Evolutionary conservation across 2,329 filamentous ascomycete species (phyloP).

Genomic region (Xylaria sp.): DNA sequence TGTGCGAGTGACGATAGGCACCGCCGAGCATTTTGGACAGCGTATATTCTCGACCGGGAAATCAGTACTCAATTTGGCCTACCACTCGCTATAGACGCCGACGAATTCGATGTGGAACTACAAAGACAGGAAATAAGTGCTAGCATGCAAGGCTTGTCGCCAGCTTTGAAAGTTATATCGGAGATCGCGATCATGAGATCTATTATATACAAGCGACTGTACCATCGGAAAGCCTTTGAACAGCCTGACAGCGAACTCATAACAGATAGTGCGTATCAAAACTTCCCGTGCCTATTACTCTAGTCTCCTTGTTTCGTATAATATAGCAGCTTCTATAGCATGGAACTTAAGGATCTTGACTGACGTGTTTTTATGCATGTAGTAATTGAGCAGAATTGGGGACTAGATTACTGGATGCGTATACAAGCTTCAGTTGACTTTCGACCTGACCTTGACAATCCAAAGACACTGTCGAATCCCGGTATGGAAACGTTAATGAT

Average conservation of each 20-base stretch:
- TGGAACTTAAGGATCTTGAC: neutral
- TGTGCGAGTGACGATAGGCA: slow-evolving; percentile 9
- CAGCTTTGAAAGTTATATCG: neutral
- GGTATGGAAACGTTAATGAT: slow-evolving; percentile 9
- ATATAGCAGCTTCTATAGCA: no score
- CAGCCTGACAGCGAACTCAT: slow-evolving; percentile 6
- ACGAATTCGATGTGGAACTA: slow-evolving; percentile 16
- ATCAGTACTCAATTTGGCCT: slow-evolving; percentile 17
- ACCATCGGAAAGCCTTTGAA: slow-evolving; percentile 18
- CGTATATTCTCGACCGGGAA: slow-evolving; percentile 21
- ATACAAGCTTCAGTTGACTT: neutral
- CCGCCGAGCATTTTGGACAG: slow-evolving; percentile 27
- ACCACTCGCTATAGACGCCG: slow-evolving; percentile 10
- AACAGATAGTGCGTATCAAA: neutral
- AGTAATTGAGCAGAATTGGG: slow-evolving; percentile 24
- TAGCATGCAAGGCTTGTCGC: slow-evolving; percentile 14
- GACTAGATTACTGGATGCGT: slow-evolving; percentile 15
- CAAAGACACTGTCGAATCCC: neutral
- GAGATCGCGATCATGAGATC: slow-evolving; percentile 18
- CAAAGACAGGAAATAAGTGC: neutral
- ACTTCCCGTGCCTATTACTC: neutral
- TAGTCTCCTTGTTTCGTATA: neutral
- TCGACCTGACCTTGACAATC: slow-evolving; percentile 14
- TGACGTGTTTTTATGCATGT: neutral
- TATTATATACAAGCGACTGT: slow-evolving; percentile 16